phyloP scores from a whole-genome alignment of 768 basidiomycete genomes.

The Dentipellis sp. region DNA sequence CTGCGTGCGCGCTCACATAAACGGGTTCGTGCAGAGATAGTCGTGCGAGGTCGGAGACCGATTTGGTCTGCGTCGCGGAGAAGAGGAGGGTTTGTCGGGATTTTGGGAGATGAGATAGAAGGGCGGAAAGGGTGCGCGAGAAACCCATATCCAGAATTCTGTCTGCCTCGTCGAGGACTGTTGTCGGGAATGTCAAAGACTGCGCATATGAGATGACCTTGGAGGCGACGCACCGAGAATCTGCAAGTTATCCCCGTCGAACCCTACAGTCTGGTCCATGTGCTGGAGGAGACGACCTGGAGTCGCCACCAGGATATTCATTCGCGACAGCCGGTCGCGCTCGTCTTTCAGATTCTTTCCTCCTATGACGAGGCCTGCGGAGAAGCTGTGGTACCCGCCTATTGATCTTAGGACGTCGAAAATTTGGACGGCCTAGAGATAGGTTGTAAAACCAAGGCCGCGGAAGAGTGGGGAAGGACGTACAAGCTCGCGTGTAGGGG shows the following conservation, averaged over 20 bases:
- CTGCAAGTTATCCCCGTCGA: slow-evolving; percentile 87
- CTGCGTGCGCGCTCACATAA: slow-evolving; percentile 49
- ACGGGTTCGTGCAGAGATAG: slow-evolving; percentile 81
- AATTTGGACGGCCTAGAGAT: slow-evolving; percentile 83
- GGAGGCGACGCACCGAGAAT: slow-evolving; percentile 55
- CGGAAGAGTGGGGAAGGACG: slow-evolving; percentile 18
- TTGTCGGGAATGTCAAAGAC: neutral
- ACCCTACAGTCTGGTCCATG: slow-evolving; percentile 96
- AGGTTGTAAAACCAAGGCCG: neutral
- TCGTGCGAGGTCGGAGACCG: slow-evolving; percentile 80
- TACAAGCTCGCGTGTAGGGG: slow-evolving; percentile 89
- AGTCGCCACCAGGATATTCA: slow-evolving; percentile 99
- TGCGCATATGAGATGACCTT: neutral
- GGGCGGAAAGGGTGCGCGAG: slow-evolving; percentile 76
- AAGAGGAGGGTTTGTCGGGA: slow-evolving; percentile 93
- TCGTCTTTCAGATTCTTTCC: slow-evolving; percentile 95
- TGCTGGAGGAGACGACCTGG: slow-evolving; percentile 93
- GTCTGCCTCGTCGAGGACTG: slow-evolving; percentile 83
- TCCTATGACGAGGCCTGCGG: slow-evolving; percentile 91
- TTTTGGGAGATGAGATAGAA: slow-evolving; percentile 86
- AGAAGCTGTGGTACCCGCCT: slow-evolving; percentile 85
- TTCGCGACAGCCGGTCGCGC: slow-evolving; percentile 73
- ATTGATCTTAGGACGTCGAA: slow-evolving; percentile 94
- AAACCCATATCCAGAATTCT: slow-evolving; percentile 97
- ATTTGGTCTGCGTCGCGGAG: slow-evolving; percentile 93